Evolutionary conservation across 768 basidiomycete genomes (phyloP).

Genomic region (Phanerochaete sordida): DNA sequence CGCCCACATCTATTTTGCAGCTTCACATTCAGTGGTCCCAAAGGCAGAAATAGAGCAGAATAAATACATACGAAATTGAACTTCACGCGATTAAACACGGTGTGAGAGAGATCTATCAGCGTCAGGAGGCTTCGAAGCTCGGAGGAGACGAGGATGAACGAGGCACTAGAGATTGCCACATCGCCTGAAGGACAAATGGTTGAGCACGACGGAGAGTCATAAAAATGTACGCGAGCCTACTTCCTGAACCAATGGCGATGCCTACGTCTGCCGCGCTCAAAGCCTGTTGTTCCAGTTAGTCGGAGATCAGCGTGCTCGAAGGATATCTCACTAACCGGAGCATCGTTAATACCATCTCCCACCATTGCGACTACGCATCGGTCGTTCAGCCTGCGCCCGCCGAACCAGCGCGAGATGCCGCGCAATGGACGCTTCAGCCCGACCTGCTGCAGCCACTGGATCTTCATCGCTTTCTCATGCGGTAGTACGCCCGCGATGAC

Average conservation of each 20-base stretch:
- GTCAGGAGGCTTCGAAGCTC: conserved; percentile 58
- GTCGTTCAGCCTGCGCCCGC: conserved; percentile 24
- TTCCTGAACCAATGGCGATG: conserved; percentile 64
- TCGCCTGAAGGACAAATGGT: conserved; percentile 39
- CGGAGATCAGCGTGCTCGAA: background rate
- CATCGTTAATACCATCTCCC: conserved; percentile 63
- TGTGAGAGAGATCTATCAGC: conserved; percentile 58
- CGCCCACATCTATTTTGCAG: conserved; percentile 57
- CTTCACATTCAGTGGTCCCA: too few relatives aligned
- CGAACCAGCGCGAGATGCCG: conserved; percentile 26
- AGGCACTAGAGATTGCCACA: conserved; percentile 73
- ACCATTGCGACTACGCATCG: conserved; percentile 53
- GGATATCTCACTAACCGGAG: conserved; percentile 36
- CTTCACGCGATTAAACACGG: conserved; percentile 65
- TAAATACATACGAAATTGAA: conserved; percentile 62
- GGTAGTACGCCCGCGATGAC: conserved; percentile 84
- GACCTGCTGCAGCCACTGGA: conserved; percentile 50
- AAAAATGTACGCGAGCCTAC: conserved; percentile 31
- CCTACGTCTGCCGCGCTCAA: conserved; percentile 57
- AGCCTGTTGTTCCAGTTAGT: conserved; percentile 32
- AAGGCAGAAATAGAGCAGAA: too few relatives aligned
- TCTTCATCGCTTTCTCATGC: conserved; percentile 72
- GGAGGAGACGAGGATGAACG: conserved; percentile 74
- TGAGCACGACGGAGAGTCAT: conserved; percentile 1
- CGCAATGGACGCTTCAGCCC: conserved; percentile 32